Evolutionary conservation across 148 eudicot species (phyloP), one percentile per base, ranked within the genome.

Genomic region (Mesembryanthemum crystallinum): DNA sequence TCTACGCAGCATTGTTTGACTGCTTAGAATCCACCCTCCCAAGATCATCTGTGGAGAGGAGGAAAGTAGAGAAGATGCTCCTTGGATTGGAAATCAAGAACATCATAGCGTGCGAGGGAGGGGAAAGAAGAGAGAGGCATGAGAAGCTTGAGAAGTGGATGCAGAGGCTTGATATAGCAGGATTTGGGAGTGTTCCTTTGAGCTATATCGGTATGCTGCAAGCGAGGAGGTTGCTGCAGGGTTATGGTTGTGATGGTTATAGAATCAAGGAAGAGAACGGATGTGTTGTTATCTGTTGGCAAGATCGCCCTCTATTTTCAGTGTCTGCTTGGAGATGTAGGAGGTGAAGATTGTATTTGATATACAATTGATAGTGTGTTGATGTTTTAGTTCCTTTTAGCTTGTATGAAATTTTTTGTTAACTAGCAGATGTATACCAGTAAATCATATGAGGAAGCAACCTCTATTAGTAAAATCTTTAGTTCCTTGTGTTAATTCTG

Each of bases 61-160:
- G 87, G 83, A 92, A 85, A 75, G 84, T 95, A 73, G 98, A 95
- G 84, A 95, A 90, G 83, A 88, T 87, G 88, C 73, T 94, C 1
- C 85, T 92, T 18, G 98, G 98, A 1, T 91, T 89, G 72, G 96
- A 95, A 70, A 90, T 95, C 28, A 95, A 92, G 83, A 88, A 89
- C 74, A 89, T 95, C 7, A 86, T 95, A 33, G 85, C 97, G 20
- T 89, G 94, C 79, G 97, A 95, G 76, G 98, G 98, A 33, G 74
- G 69, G 0, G 94, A 90, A 37, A 89, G 97, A 82, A 83, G 83
- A 77, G 86, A 87, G 62, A 92, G 97, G 45, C 98, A 94, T 30
- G 97, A 94, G 71, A 94, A 89, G 82, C 89, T 90, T 18, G 98
- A 94, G 37, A 92, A 83, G 79, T 94, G 98, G 98, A 75, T 79